Evolutionary conservation across 441 rosid genomes (phyloP), one percentile per base, ranked within the genome.

Genomic region (Syzygium malaccense): DNA sequence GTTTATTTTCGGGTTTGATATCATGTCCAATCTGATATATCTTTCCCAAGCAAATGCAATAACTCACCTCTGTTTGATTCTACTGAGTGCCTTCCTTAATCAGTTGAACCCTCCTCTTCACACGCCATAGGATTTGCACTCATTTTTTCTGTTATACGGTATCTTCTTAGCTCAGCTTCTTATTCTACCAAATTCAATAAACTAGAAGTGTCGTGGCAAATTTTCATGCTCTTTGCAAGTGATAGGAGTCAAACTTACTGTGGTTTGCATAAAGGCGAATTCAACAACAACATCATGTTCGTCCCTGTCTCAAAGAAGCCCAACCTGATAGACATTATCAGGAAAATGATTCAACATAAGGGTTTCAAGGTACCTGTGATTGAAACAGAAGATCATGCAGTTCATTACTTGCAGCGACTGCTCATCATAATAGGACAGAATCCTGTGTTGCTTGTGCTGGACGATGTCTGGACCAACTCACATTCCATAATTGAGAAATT

Each of bases 401-500:
- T 33, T 30, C 11, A 0, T 17, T 54, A 2, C 55, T 41, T 88
- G 79, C 48, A 57, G 41, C 78, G 48, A 56, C 55, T 56, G 57
- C 86, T 88, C 41, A 28, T 0, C 5, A 4, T 0, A 19, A 80
- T 88, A n/a, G 86, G 57, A 20, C 30, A 32, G 6, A 55, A 11
- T 55, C 88, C 88, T 10, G 41, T 88, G 32, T 75, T 88, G 90
- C 62, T 88, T 14, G 90, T 88, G 49, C 33, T 86, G 56, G 90
- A 88, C 7, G 90, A 88, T 86, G 96, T 95, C 88, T 97, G 98
- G 98, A 18, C 86, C 0, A 91, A 89, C 80, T 90, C 95, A 0
- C 62, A 88, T 6, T 93, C 93, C 71, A 85, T 94, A 1, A 68
- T 94, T 71, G 91, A 90, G 53, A 92, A 91, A 55, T 92, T 97